Base-by-base conservation (phyloP, 495 filamentous ascomycete genomes). In the Aspergillus cristatus region DNA sequence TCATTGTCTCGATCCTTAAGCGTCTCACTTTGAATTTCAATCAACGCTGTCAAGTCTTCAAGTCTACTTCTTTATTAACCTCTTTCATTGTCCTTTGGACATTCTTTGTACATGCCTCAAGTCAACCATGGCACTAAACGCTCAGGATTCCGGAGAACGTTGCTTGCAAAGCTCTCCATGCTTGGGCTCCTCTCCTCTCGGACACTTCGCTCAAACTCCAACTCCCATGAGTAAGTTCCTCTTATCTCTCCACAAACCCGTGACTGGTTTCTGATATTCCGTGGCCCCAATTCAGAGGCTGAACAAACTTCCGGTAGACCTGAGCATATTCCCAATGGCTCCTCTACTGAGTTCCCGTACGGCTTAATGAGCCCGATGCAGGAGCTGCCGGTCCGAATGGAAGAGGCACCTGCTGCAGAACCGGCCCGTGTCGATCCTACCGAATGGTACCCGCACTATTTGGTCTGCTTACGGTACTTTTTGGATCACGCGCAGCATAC, bases 391-490 rank as follows among this genome's bases (percentile, higher is more conserved):
- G 22, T 35, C 22, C 24, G 6, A 26, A 26, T 26, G 24, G 44
- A 51, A 17, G 42, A 43, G 43, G 32, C 53, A 12, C 42, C 43
- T 8, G 49, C 49, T 10, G 30, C 51, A 24, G 62, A 68, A 17
- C 53, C 61, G 43, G 55, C 57, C 35, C 65, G 65, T 13, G 50
- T 69, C 54, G 84, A 94, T 51, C 79, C 94, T 20, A 71, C 90
- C 41, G 81, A 84, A 40, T 98, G 91, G 91, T 82, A 93, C 51
- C 84, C 87, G 15, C 75, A 81, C 32, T 94, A 94, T 58, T 81
- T 83, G 53, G 78, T 74, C 33, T 97, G 91, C 62, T 74, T 87
- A 40, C 76, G 75, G 34, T 86, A 89, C 62, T 98, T 98, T 55
- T 65, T 96, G 49, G 81, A 94, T 46, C 74, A 81, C 46, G 82